Evolutionary conservation across 345 rosid genomes (phyloP).

Genomic region (Raphanus sativus): DNA sequence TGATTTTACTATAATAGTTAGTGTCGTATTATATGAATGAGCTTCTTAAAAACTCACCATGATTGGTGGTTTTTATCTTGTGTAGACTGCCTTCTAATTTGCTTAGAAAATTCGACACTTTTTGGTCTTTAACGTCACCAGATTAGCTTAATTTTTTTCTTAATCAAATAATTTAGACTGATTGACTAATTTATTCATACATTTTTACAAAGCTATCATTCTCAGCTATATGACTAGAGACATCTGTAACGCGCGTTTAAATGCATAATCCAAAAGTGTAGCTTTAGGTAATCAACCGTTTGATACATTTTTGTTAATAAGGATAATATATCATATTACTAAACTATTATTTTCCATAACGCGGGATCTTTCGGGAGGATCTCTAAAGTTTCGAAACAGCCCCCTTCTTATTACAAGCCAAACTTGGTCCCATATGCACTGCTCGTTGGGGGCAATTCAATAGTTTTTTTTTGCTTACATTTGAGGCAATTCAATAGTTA

Average conservation of each 20-base stretch:
- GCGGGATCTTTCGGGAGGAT: not conserved
- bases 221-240: conserved; percentile 8
- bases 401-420: not conserved
- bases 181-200: conserved; percentile 14
- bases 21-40: not conserved
- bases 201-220: conserved; percentile 31
- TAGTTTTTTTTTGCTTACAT: not conserved
- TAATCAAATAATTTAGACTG: not conserved
- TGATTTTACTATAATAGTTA: not conserved
- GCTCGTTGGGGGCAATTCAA: not conserved
- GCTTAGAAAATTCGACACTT: conserved; percentile 3
- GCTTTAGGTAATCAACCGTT: conserved; percentile 28
- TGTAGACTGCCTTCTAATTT: not conserved
- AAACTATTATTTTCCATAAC: not conserved
- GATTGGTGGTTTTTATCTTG: not conserved
- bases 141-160: conserved; percentile 9
- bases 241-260: conserved; percentile 38
- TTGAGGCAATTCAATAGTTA: not conserved
- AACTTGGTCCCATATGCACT: not conserved
- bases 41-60: not conserved
- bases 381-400: not conserved
- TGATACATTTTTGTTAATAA: not conserved
- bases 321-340: conserved; percentile 5
- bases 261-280: conserved; percentile 27
- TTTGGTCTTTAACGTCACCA: conserved; percentile 14